These are phyloP conservation scores for Coniochaeta prunicola DNA, from an alignment of 2,329 filamentous ascomycete species.

Conservation along the genomic window DNA sequence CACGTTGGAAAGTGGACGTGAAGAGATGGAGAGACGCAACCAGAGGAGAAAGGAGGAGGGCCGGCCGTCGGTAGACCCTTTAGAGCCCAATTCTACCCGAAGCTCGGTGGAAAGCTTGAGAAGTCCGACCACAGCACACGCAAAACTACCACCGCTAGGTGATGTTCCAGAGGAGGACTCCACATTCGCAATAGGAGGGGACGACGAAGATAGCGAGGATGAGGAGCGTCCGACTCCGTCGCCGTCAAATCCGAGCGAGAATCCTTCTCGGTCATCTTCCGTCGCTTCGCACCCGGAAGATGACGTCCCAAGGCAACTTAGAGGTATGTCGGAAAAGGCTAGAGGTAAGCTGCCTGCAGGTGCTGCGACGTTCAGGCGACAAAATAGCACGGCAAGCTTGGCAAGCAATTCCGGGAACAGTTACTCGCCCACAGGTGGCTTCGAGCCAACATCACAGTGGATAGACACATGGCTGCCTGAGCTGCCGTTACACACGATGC, in stretches of 20 bases:
- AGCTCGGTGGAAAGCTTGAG: constrained; percentile 62
- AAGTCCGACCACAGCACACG: constrained; percentile 49
- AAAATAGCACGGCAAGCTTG: constrained; percentile 82
- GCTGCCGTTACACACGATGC: constrained; percentile 77
- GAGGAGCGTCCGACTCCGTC: constrained; percentile 49
- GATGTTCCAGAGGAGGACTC: constrained; percentile 71
- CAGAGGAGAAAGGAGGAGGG: constrained; percentile 59
- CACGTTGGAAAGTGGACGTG: constrained; percentile 84
- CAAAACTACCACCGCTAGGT: constrained; percentile 49
- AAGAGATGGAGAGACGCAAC: constrained; percentile 78
- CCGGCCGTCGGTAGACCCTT: constrained; percentile 39
- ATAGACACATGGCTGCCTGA: constrained; percentile 93
- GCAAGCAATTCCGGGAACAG: constrained; percentile 53
- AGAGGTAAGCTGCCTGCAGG: constrained; percentile 91
- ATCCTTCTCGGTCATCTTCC: constrained; percentile 60
- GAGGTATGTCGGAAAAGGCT: constrained; percentile 96
- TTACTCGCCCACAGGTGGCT: constrained; percentile 51
- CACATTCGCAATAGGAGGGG: constrained; percentile 84
- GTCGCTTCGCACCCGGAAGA: constrained; percentile 63
- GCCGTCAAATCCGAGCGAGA: constrained; percentile 56
- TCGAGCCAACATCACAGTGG: constrained; percentile 77
- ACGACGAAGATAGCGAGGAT: constrained; percentile 52
- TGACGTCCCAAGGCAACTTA: constrained; percentile 71
- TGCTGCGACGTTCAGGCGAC: constrained; percentile 73
- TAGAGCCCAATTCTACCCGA: constrained; percentile 42